phyloP scores from a whole-genome alignment of 192 early-diverging fungal genomes.

The Umbelopsis sp. region DNA sequence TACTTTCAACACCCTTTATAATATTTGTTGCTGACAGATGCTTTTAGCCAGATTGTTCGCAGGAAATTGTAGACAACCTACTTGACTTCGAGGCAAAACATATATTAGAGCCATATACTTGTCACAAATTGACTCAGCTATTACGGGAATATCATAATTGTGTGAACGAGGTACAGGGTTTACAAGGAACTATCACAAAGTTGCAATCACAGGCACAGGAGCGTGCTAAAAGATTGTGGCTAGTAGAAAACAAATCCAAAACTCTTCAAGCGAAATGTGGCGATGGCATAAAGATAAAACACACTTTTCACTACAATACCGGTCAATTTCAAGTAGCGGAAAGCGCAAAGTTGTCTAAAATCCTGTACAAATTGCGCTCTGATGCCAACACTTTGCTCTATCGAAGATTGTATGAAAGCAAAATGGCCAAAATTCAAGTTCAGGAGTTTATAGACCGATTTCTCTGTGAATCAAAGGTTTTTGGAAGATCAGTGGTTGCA shows the following conservation, averaged over 20 bases:
- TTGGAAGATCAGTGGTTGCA: neutral
- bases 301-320: constrained; percentile 4
- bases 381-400: constrained; percentile 3
- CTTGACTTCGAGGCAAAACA: neutral
- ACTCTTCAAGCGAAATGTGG: constrained; percentile 11
- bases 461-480: neutral
- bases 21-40: too few relatives aligned
- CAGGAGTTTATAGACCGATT: neutral
- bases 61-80: neutral
- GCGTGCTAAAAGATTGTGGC: constrained; percentile 2
- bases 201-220: constrained; percentile 17
- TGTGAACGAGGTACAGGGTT: neutral
- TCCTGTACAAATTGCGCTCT: neutral
- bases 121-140: neutral
- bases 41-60: neutral
- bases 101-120: neutral
- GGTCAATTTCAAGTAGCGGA: constrained; percentile 11
- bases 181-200: constrained; percentile 4
- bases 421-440: constrained; percentile 15
- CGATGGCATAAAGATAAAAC: constrained; percentile 4
- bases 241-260: neutral
- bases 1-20: too few relatives aligned
- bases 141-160: constrained; percentile 9
- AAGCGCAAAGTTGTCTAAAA: constrained; percentile 5
- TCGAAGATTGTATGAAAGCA: constrained; percentile 15